Evolutionary conservation across 129 eudicot species (phyloP).

Genomic region (Helianthus tuberosus): DNA sequence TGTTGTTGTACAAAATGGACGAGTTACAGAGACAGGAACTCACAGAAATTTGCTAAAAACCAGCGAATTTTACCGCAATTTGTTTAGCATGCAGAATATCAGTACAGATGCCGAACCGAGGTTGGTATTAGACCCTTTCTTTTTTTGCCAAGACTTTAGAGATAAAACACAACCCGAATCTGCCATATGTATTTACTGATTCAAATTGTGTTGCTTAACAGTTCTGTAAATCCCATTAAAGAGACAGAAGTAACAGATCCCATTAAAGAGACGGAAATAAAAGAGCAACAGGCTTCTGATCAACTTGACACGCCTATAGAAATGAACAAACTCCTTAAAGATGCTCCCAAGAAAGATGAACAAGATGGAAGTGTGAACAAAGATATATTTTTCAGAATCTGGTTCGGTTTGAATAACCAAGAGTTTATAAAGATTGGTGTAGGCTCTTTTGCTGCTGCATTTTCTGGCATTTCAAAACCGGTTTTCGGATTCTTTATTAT

Average conservation of each 20-base stretch:
- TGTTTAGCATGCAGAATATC: conserved; percentile 78
- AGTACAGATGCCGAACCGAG: conserved; percentile 50
- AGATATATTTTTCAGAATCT: conserved; percentile 67
- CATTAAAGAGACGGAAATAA: conserved; percentile 39
- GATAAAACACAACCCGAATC: conserved; percentile 1
- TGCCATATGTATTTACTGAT: not conserved
- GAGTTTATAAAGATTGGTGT: conserved; percentile 55
- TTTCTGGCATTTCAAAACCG: conserved; percentile 88
- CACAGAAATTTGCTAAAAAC: conserved; percentile 54
- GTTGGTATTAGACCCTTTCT: conserved; percentile 26
- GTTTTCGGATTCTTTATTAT: conserved; percentile 80
- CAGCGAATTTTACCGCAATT: conserved; percentile 57
- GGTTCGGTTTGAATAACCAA: conserved; percentile 61
- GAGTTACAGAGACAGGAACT: conserved; percentile 66
- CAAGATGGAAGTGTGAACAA: conserved; percentile 32
- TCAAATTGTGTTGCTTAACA: conserved; percentile 28
- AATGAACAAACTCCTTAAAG: conserved; percentile 21
- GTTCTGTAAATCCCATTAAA: conserved; percentile 39
- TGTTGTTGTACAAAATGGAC: conserved; percentile 74
- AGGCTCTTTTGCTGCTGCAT: conserved; percentile 76
- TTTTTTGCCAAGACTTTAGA: not conserved
- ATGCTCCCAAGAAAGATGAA: conserved; percentile 40
- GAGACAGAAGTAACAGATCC: conserved; percentile 37
- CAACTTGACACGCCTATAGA: conserved; percentile 31
- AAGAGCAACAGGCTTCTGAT: conserved; percentile 28